Evolutionary conservation across 2,329 filamentous ascomycete species (phyloP).

Genomic region (Penicillium sp.): DNA sequence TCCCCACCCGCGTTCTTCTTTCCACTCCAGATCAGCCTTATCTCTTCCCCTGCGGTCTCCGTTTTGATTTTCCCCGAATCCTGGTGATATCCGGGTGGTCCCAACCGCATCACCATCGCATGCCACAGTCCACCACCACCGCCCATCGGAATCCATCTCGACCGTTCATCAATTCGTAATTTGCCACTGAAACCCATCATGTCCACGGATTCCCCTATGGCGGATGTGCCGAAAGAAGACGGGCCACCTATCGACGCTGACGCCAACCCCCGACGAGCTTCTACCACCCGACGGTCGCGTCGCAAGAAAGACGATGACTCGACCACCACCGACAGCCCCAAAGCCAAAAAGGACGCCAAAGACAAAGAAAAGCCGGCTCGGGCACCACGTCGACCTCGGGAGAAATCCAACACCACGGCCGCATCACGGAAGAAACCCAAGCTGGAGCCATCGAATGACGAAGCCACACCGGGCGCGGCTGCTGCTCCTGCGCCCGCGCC

Average conservation of each 20-base stretch:
- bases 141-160: constrained; percentile 2
- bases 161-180: constrained; percentile 13
- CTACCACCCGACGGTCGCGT: constrained; percentile 36
- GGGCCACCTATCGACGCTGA: constrained; percentile 21
- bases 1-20: constrained; percentile 4
- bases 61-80: constrained; percentile 9
- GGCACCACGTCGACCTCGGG: constrained; percentile 33
- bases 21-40: constrained; percentile 6
- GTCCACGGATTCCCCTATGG: constrained; percentile 32
- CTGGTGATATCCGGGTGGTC: constrained; percentile 10
- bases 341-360: constrained; percentile 30
- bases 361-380: constrained; percentile 27
- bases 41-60: neutral
- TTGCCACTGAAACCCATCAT: constrained; percentile 14
- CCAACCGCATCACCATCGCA: constrained; percentile 8
- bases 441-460: constrained; percentile 34
- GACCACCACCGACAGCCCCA: constrained; percentile 25
- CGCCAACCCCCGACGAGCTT: constrained; percentile 33
- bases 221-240: constrained; percentile 29
- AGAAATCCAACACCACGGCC: constrained; percentile 34
- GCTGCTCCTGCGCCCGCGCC: constrained; percentile 7
- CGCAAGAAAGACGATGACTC: constrained; percentile 43
- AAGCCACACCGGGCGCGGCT: constrained; percentile 14
- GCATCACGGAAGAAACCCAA: constrained; percentile 50
- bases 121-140: neutral